Conservation (phyloP, 176 grass and related monocot genomes). For the Poa pratensis region DNA sequence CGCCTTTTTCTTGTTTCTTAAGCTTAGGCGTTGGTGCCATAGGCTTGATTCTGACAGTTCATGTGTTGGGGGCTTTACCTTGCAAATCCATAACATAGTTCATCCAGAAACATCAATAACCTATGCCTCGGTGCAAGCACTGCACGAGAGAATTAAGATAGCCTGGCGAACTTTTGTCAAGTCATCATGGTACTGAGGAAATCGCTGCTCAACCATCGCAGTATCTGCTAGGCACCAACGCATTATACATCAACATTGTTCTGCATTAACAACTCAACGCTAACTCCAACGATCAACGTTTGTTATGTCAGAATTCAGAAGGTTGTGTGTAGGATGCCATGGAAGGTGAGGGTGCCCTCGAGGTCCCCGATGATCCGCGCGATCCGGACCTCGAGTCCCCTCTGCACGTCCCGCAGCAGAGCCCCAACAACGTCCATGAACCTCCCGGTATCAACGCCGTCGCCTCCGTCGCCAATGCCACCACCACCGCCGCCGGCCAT, state of each 20-base stretch:
- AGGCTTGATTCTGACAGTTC: too few species aligned
- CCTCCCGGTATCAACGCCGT: slow-evolving; percentile 60
- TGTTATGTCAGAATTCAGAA: slow-evolving; percentile 6
- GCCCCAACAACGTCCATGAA: slow-evolving; percentile 69
- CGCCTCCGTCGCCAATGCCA: not conserved
- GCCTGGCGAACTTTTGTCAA: too few species aligned
- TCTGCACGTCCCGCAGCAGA: slow-evolving; percentile 78
- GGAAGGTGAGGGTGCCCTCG: slow-evolving; percentile 81
- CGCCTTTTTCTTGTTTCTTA: too few species aligned
- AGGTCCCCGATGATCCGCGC: slow-evolving; percentile 77
- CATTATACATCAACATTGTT: not conserved
- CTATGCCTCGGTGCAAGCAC: too few species aligned
- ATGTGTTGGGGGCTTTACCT: too few species aligned
- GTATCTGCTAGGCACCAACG: too few species aligned
- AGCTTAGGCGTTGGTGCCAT: too few species aligned
- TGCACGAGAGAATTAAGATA: too few species aligned
- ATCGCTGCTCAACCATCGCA: too few species aligned
- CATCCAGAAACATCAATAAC: too few species aligned
- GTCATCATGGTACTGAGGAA: too few species aligned
- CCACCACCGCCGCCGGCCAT: not conserved
- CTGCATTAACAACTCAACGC: slow-evolving; percentile 12
- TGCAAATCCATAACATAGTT: too few species aligned
- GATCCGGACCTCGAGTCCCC: slow-evolving; percentile 79
- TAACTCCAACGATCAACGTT: not conserved
- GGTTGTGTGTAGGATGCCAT: slow-evolving; percentile 67